These are phyloP conservation scores for Tricholoma matsutake DNA, from an alignment of 768 basidiomycete species.

Conservation along the genomic window DNA sequence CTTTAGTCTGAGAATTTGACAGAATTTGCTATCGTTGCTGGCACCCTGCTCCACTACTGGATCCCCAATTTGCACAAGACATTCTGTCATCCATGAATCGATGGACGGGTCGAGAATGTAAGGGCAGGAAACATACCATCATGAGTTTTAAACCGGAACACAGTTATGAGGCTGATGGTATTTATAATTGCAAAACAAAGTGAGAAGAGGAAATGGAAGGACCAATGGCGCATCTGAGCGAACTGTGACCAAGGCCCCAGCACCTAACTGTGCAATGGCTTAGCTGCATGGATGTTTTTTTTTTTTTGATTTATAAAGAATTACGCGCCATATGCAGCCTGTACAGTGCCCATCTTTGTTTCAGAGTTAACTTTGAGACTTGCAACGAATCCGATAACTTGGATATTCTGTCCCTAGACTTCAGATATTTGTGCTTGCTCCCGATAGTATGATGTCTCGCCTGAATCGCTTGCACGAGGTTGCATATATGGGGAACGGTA, in stretches of 20 bases:
- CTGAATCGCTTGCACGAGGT: conserved; percentile 34
- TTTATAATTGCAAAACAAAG: conserved; percentile 62
- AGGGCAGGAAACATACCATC: conserved; percentile 44
- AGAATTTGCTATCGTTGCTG: conserved; percentile 36
- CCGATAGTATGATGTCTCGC: conserved; percentile 10
- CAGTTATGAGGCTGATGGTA: conserved; percentile 42
- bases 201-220: conserved; percentile 72
- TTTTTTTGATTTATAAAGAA: no score
- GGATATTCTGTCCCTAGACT: conserved; percentile 49
- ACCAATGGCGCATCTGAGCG: conserved; percentile 61
- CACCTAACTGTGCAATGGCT: conserved; percentile 40
- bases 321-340: conserved; percentile 58
- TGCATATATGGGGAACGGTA: conserved; percentile 53
- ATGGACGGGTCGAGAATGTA: background rate
- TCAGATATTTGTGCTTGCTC: background rate
- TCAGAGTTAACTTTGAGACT: conserved; percentile 50
- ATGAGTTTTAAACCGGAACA: conserved; percentile 70
- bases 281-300: no score
- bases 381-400: conserved; percentile 69
- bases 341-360: conserved; percentile 66
- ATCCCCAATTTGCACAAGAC: conserved; percentile 46
- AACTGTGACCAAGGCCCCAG: conserved; percentile 72
- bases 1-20: conserved; percentile 49
- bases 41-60: conserved; percentile 27
- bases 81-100: conserved; percentile 34